These are phyloP conservation scores for Calvatia gigantea DNA, from an alignment of 768 basidiomycete genomes.

Conservation along the genomic window DNA sequence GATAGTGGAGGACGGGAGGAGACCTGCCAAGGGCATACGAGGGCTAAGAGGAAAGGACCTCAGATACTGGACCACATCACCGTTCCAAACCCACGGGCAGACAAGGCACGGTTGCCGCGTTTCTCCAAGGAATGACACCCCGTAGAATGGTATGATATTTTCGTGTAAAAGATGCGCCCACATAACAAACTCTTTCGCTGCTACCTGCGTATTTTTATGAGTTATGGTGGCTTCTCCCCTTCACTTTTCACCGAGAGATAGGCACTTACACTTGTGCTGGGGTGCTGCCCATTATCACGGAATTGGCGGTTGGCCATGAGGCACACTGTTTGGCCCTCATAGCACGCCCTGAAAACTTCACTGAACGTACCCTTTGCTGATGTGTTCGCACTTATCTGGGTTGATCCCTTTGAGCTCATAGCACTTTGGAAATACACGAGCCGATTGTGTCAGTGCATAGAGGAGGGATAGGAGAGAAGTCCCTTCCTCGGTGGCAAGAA, in stretches of 20 bases:
- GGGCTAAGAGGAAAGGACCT: constrained; percentile 4
- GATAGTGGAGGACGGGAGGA: too few species aligned
- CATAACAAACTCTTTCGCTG: constrained; percentile 24
- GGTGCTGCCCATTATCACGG: too few species aligned
- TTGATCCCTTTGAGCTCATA: background rate
- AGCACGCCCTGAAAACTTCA: background rate
- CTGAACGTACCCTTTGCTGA: background rate
- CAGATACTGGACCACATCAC: constrained; percentile 17
- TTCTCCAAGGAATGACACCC: constrained; percentile 22
- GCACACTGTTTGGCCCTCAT: background rate
- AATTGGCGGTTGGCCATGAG: too few species aligned
- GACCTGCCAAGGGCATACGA: constrained; percentile 15
- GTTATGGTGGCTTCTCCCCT: too few species aligned
- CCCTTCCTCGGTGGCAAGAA: background rate
- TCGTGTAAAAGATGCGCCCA: constrained; percentile 32
- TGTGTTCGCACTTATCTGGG: background rate
- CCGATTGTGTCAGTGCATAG: background rate
- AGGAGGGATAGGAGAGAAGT: background rate
- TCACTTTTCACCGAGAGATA: too few species aligned
- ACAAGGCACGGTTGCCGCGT: constrained; percentile 12
- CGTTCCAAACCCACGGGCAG: constrained; percentile 20
- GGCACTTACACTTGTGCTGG: too few species aligned
- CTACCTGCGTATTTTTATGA: too few species aligned
- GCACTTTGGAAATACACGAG: background rate
- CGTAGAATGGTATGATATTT: constrained; percentile 33